phyloP scores from a whole-genome alignment of 495 filamentous ascomycete genomes.

The Daldinia bambusicola region DNA sequence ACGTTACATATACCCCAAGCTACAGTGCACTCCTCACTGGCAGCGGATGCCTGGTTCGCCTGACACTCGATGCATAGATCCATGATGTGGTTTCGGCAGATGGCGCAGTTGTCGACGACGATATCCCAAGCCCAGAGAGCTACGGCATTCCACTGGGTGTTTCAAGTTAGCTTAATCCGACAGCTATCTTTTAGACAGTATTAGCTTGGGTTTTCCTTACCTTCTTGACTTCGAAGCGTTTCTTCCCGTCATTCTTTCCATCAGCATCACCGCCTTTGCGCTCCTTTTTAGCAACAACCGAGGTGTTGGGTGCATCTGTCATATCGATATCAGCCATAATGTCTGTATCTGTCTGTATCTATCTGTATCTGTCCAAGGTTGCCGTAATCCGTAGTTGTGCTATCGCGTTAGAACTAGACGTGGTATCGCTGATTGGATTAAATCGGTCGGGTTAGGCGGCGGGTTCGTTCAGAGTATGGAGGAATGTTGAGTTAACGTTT shows the following conservation, averaged over 20 bases:
- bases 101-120: conserved; percentile 99
- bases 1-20: conserved; percentile 99
- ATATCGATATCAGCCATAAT: conserved; percentile 96
- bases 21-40: conserved; percentile 97
- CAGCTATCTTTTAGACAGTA: background rate
- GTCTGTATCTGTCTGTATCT: background rate
- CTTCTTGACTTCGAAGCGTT: conserved; percentile 98
- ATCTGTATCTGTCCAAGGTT: background rate
- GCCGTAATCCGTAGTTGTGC: background rate
- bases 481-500: background rate
- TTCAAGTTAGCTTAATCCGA: conserved; percentile 35
- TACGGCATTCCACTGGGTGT: conserved; percentile 93
- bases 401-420: background rate
- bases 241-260: conserved; percentile 77
- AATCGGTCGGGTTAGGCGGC: background rate
- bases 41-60: conserved; percentile 98
- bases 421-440: background rate
- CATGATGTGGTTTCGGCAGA: conserved; percentile 99
- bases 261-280: conserved; percentile 62
- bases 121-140: conserved; percentile 99
- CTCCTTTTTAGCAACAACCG: conserved; percentile 64
- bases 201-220: conserved; percentile 56
- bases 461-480: background rate
- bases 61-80: conserved; percentile 99
- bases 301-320: conserved; percentile 77